These are phyloP conservation scores for Phellinidium pouzarii DNA, from an alignment of 1,284 basidiomycete genomes.

Conservation along the genomic window DNA sequence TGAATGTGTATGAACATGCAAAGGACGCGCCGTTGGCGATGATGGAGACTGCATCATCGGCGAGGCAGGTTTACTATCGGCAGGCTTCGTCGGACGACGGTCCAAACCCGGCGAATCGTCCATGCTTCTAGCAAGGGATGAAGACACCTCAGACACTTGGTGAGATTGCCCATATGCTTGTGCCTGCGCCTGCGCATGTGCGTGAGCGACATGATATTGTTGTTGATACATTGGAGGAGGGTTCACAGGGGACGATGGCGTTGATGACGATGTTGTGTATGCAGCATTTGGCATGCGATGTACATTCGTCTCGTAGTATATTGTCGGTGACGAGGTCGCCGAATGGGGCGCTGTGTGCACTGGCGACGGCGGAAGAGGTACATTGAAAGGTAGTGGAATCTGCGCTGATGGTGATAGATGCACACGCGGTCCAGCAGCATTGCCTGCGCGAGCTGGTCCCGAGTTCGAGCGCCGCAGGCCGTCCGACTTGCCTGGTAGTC, in stretches of 20 bases:
- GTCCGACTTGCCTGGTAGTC: slow-evolving; percentile 27
- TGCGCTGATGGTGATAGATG: slow-evolving; percentile 22
- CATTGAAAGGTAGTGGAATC: slow-evolving; percentile 24
- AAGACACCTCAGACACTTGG: background rate
- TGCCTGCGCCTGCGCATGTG: slow-evolving; percentile 14
- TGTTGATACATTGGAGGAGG: slow-evolving; percentile 16
- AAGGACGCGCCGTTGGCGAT: slow-evolving; percentile 6
- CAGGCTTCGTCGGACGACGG: background rate
- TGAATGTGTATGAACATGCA: slow-evolving; percentile 30
- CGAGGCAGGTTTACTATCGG: background rate
- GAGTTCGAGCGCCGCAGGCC: slow-evolving; percentile 32
- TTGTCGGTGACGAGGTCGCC: slow-evolving; percentile 17
- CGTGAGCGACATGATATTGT: slow-evolving; percentile 14
- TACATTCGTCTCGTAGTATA: slow-evolving; percentile 17
- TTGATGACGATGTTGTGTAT: background rate
- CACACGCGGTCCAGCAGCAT: slow-evolving; percentile 16
- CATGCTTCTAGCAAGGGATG: background rate
- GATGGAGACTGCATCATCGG: background rate
- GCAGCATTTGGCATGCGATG: background rate
- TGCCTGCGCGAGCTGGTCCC: slow-evolving; percentile 26
- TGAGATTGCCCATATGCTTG: slow-evolving; percentile 11
- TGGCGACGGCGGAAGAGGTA: slow-evolving; percentile 20
- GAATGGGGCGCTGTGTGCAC: slow-evolving; percentile 8
- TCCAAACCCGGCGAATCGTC: background rate
- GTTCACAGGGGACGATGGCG: slow-evolving; percentile 10